Evolutionary conservation across 441 rosid genomes (phyloP), one percentile per base, ranked within the genome.

Genomic region (Corymbia citriodora): DNA sequence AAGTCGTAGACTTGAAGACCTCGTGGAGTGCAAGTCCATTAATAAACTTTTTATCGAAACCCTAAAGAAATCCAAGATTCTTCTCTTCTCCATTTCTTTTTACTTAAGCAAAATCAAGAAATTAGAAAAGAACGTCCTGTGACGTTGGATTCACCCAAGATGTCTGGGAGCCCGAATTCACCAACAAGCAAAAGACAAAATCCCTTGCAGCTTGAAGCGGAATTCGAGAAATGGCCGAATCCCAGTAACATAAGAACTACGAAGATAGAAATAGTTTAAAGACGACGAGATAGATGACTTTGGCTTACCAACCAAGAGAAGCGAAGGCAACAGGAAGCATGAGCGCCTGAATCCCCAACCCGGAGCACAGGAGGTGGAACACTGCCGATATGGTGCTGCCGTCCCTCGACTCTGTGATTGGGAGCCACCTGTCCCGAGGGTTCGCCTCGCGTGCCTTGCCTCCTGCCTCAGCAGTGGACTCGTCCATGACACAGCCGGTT

Each of bases 261-360:
- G 18, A 55, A 27, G 27, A 7, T 13, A 23, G 19, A 82, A 89
- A 3, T n/a, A 48, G 17, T 53, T 25, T 40, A 40, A 53, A 85
- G 33, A 31, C 13, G 57, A 8, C 33, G 36, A 50, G 23, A 27
- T 15, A 23, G 13, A 49, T 27, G 40, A 31, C 15, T 85, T 33
- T 19, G 27, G 48, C 36, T 18, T 89, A 89, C 92, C 92, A 91
- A 79, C 92, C 92, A 23, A 91, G 91, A 82, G 89, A 81, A 27
- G 91, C 89, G 70, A 89, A 87, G 53, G 92, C 92, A 9, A 91
- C 89, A 10, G 92, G 91, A 31, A 91, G 90, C 82, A 87, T 13
- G 14, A 91, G 92, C 16, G 86, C 81, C 72, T 91, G 92, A 33
- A 89, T 15, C 27, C 92, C 92, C 25, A 91, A 57, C 68, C 92